phyloP scores from a whole-genome alignment of 768 basidiomycete genomes.

The Lactifluus hygrophoroides region DNA sequence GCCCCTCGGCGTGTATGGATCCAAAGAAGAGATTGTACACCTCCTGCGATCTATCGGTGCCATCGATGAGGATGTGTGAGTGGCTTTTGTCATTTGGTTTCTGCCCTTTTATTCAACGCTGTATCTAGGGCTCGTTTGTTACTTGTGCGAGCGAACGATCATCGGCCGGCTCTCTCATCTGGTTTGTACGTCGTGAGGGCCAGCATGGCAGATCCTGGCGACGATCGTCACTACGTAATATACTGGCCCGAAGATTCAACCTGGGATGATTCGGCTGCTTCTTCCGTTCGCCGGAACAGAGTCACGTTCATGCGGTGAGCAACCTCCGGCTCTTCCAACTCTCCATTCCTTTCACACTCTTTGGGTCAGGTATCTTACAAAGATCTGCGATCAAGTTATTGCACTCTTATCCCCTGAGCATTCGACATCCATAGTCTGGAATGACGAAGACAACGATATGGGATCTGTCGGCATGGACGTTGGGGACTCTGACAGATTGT shows the following conservation, averaged over 20 bases:
- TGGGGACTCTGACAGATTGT: slow-evolving; percentile 39
- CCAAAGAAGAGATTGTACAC: slow-evolving; percentile 39
- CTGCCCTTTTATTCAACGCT: not conserved
- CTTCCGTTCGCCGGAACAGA: slow-evolving; percentile 42
- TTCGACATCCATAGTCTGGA: slow-evolving; percentile 38
- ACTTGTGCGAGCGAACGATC: slow-evolving; percentile 7
- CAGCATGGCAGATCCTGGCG: not conserved
- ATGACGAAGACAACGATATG: slow-evolving; percentile 25
- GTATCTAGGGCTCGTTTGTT: slow-evolving; percentile 20
- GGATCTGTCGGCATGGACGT: slow-evolving; percentile 31
- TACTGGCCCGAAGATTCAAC: slow-evolving; percentile 57
- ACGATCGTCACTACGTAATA: slow-evolving; percentile 36
- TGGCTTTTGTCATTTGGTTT: not conserved
- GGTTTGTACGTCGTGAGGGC: slow-evolving; percentile 40
- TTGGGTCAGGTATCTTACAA: not conserved
- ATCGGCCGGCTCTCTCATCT: slow-evolving; percentile 32
- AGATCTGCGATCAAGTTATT: slow-evolving; percentile 43
- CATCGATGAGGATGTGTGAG: slow-evolving; percentile 36
- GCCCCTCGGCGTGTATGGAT: slow-evolving; percentile 51
- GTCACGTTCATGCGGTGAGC: slow-evolving; percentile 53
- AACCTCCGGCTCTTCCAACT: not conserved
- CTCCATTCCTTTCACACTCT: not conserved
- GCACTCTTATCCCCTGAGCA: slow-evolving; percentile 44
- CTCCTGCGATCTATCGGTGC: slow-evolving; percentile 33
- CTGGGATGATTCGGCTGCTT: slow-evolving; percentile 43